A percentile compares a stretch with the other conserved stretches of the same genome.
Conservation (phyloP, 73 alveolate species). For the Tetrahymena elliotti region DNA sequence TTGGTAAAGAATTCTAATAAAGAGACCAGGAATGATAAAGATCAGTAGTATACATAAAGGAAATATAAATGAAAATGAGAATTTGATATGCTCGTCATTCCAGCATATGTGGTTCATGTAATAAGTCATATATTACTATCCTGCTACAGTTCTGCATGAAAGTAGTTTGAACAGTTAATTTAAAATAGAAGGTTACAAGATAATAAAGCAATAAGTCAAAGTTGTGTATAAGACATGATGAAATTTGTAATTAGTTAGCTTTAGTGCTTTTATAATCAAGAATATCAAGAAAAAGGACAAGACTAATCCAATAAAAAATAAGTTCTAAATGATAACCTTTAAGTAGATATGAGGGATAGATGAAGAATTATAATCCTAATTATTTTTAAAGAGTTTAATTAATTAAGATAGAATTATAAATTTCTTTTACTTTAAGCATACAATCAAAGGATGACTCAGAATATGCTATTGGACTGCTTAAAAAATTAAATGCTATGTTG, state of each 20-base stretch:
- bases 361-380: not conserved
- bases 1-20: not conserved
- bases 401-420: not conserved
- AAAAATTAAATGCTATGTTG: not conserved
- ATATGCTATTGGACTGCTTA: not conserved
- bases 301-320: not conserved
- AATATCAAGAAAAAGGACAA: not conserved
- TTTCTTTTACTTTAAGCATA: not conserved
- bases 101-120: not conserved
- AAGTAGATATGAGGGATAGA: not conserved
- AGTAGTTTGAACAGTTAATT: not conserved
- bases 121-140: not conserved
- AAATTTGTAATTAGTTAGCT: not conserved
- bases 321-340: not conserved
- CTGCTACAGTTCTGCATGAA: not conserved
- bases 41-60: not conserved
- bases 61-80: not conserved
- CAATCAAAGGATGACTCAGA: not conserved
- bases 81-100: not conserved
- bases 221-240: not conserved
- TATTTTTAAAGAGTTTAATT: not conserved
- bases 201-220: not conserved
- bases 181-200: not conserved
- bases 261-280: not conserved
- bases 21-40: not conserved